Conservation (phyloP, 305 asterid genomes). For the Solanum hybrid region DNA sequence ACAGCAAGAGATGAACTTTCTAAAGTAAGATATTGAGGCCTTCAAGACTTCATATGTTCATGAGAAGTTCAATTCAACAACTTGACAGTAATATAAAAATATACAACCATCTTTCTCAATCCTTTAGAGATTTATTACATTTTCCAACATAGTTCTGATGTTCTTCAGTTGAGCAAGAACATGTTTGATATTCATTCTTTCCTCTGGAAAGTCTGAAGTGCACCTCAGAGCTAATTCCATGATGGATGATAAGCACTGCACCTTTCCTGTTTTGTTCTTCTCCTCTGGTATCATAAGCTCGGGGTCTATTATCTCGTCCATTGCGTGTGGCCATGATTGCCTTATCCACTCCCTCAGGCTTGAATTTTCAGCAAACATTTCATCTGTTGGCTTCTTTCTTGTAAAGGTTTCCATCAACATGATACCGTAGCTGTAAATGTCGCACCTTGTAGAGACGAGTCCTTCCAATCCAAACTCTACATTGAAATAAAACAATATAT, state of each 20-base stretch:
- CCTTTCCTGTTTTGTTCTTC: not conserved
- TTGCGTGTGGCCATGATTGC: not conserved
- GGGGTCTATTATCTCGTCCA: not conserved
- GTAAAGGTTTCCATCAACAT: conserved; percentile 15
- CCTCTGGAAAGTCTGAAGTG: not conserved
- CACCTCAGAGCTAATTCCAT: conserved; percentile 10
- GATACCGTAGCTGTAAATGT: conserved; percentile 13
- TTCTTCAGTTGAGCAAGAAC: not conserved
- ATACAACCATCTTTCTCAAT: not conserved
- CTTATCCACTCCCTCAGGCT: conserved; percentile 9
- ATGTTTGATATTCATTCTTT: conserved; percentile 1
- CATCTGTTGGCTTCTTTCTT: conserved; percentile 3
- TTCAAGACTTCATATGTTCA: not conserved
- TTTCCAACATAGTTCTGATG: not conserved
- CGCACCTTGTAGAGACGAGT: not conserved
- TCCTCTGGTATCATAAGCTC: not conserved
- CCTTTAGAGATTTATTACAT: not conserved
- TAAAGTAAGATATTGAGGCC: not conserved
- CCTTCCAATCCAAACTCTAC: conserved; percentile 18
- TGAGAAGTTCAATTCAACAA: not conserved
- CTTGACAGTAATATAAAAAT: not conserved
- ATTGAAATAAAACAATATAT: not conserved
- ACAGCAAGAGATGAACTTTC: not conserved
- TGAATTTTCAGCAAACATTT: not conserved
- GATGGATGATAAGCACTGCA: conserved; percentile 3